Evolutionary conservation across 108 stramenopile genomes (phyloP), one percentile per base, ranked within the genome.

Genomic region (Parietichytrium sp.): DNA sequence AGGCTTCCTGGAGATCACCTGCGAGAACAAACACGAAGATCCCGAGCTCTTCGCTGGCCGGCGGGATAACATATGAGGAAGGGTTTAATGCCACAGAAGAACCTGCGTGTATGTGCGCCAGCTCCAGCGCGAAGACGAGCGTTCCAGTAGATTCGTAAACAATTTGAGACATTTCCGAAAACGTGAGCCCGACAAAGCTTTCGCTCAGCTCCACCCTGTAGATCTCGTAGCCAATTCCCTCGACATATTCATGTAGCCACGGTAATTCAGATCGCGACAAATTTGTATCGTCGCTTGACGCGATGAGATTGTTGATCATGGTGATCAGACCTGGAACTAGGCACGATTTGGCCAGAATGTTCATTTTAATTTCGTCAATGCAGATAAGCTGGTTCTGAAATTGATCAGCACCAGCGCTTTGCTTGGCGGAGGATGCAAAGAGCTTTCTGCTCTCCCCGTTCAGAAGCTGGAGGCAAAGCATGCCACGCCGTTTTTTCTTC

Each of bases 281-380:
- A n/a, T n/a, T 72, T 7, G 61, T n/a, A 6, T 53, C 80, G 4
- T 77, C 82, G 61, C 54, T 54, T 4, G 82, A 82, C 3, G 82
- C 78, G n/a, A 82, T 51, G 20, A 82, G 50, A 29, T 82, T 82
- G 38, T 33, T 55, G 1, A 82, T 54, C 61, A 82, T 77, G 23
- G 82, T 72, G 7, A 29, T 36, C 13, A 79, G 10, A 3, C 82
- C 82, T 3, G 82, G 82, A 3, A 54, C 54, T 3, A 82, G 23
- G 30, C 82, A 82, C 47, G 25, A 26, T 29, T 82, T 82, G 3
- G 82, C 55, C 50, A 82, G 8, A 29, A 82, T 23, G 49, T 51
- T 54, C 23, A 54, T 82, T 4, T 47, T 38, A 1, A 82, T 54
- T 47, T 82, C 61, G 33, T 72, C 61, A 27, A 72, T 72, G 2